Conservation (phyloP, 352 stramenopile species). For the Phytopythium helicoides region DNA sequence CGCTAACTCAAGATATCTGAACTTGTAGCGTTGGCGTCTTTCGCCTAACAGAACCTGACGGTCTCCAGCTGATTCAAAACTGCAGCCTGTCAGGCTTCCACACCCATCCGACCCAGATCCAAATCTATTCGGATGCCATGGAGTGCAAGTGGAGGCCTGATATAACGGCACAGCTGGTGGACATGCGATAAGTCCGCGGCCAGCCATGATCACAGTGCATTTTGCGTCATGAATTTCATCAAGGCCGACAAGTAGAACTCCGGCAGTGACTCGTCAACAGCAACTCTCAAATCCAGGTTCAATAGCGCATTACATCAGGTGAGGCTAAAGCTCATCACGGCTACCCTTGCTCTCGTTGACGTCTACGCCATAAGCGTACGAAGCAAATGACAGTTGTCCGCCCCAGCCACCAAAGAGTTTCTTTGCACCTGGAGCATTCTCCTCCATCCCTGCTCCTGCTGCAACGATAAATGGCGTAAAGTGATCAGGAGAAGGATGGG, state of each 20-base stretch:
- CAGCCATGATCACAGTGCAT: background rate
- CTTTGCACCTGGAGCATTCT: conserved; percentile 12
- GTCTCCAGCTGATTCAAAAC: conserved; percentile 87
- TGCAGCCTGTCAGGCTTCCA: conserved; percentile 87
- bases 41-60: conserved; percentile 69
- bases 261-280: no score
- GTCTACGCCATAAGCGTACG: conserved; percentile 28
- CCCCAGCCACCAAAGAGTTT: conserved; percentile 44
- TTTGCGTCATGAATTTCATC: background rate
- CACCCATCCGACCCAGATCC: conserved; percentile 65
- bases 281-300: no score
- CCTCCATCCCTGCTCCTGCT: conserved; percentile 49
- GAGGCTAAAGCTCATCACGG: no score
- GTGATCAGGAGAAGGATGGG: conserved; percentile 45
- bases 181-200: conserved; percentile 52
- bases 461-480: conserved; percentile 57
- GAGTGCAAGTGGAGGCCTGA: conserved; percentile 63
- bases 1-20: no score
- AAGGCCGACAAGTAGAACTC: no score
- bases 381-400: conserved; percentile 36
- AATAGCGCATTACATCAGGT: no score
- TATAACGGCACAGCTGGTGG: conserved; percentile 40
- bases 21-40: conserved; percentile 89
- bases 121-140: conserved; percentile 81
- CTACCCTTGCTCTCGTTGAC: no score